Evolutionary conservation across 1,139 yeast species (phyloP).

Genomic region (Pichia sp.): DNA sequence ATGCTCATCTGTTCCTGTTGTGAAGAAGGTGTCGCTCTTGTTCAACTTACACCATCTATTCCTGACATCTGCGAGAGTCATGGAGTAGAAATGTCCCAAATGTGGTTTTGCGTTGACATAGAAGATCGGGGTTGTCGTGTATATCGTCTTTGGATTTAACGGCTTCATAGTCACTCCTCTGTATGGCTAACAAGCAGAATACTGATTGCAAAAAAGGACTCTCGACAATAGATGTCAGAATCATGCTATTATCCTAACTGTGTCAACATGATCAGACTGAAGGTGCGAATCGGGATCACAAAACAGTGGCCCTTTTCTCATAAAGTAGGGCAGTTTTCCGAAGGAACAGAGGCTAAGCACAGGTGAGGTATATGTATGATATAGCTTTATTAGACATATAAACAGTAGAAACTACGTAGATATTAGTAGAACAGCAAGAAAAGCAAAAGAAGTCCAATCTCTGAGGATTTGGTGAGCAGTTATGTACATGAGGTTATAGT

Average conservation of each 20-base stretch:
- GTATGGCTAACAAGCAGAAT: no score
- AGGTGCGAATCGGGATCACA: no score
- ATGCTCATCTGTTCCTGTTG: slow-evolving; percentile 97
- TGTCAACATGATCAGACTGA: no score
- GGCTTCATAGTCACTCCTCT: slow-evolving; percentile 10
- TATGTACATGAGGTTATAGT: background rate
- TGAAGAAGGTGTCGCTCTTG: slow-evolving; percentile 49
- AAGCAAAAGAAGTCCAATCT: background rate
- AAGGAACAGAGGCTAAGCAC: no score
- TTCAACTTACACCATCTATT: slow-evolving; percentile 63
- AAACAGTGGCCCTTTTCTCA: no score
- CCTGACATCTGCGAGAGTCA: slow-evolving; percentile 76
- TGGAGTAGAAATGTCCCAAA: slow-evolving; percentile 89
- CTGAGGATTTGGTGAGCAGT: background rate
- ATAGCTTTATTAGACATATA: background rate
- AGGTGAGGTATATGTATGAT: background rate
- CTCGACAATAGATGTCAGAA: no score
- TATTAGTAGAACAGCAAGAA: background rate
- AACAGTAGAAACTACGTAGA: background rate
- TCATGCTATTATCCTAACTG: no score
- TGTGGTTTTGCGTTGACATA: slow-evolving; percentile 97
- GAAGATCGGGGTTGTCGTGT: slow-evolving; percentile 88
- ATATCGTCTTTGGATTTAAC: slow-evolving; percentile 33
- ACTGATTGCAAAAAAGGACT: no score
- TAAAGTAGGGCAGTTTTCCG: no score